These are phyloP conservation scores for Boletus subparvulus DNA, from an alignment of 768 basidiomycete genomes.

Conservation along the genomic window DNA sequence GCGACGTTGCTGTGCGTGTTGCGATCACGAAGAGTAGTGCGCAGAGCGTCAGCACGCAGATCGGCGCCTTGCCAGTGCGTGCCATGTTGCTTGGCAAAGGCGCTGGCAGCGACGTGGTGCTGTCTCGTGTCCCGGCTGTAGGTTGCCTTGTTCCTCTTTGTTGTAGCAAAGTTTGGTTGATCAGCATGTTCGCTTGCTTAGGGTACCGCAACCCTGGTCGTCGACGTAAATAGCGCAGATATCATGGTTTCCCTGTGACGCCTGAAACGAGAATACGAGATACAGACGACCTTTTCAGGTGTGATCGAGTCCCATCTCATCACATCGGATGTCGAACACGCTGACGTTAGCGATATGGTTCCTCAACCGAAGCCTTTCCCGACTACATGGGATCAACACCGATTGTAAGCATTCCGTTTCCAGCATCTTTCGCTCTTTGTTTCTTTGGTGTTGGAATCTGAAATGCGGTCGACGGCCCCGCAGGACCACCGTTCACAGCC, in stretches of 20 bases:
- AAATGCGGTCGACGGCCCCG: too few relatives aligned
- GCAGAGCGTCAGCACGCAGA: conserved; percentile 64
- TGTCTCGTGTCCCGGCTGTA: conserved; percentile 18
- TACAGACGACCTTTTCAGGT: conserved; percentile 63
- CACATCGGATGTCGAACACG: conserved; percentile 55
- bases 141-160: neutral
- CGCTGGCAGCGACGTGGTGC: conserved; percentile 31
- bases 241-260: conserved; percentile 68
- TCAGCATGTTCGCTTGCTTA: conserved; percentile 18
- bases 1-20: conserved; percentile 62
- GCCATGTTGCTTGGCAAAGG: conserved; percentile 60
- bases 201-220: conserved; percentile 65
- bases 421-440: too few relatives aligned
- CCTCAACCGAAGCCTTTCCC: too few relatives aligned
- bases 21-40: conserved; percentile 45
- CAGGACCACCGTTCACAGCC: too few relatives aligned
- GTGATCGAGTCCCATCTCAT: conserved; percentile 65
- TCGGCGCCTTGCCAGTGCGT: conserved; percentile 61
- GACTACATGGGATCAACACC: too few relatives aligned
- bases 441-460: too few relatives aligned
- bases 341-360: too few relatives aligned
- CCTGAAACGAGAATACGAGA: conserved; percentile 65
- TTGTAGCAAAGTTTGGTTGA: neutral
- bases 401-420: too few relatives aligned
- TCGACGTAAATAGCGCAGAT: conserved; percentile 68